Evolutionary conservation across 208 protist species (phyloP).

Genomic region (Wallacemonas rigidus): DNA sequence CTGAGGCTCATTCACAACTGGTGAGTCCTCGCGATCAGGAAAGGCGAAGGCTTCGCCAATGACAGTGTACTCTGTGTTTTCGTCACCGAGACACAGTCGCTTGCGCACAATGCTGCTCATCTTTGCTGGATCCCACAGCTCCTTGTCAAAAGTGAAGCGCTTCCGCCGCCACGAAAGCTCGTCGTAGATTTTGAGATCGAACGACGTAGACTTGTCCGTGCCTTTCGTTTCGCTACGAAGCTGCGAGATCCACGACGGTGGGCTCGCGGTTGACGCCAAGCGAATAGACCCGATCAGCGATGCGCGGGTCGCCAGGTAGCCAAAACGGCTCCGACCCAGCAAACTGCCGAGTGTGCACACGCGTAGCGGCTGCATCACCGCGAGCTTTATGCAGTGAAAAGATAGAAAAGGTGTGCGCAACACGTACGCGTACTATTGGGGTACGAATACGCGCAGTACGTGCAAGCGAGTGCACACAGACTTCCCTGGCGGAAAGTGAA

Average conservation of each 20-base stretch:
- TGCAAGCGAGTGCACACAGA: too few relatives aligned
- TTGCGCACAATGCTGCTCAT: conserved; percentile 85
- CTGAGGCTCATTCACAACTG: conserved; percentile 90
- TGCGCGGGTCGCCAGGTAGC: not conserved
- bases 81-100: conserved; percentile 78
- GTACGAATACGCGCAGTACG: too few relatives aligned
- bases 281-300: not conserved
- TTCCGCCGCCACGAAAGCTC: conserved; percentile 77
- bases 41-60: conserved; percentile 93
- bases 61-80: conserved; percentile 87
- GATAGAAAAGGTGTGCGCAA: too few relatives aligned
- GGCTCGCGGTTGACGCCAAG: conserved; percentile 5
- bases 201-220: conserved; percentile 74
- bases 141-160: conserved; percentile 83
- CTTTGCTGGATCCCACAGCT: conserved; percentile 71
- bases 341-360: not conserved
- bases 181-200: conserved; percentile 91
- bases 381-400: too few relatives aligned
- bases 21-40: conserved; percentile 87
- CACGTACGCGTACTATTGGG: too few relatives aligned
- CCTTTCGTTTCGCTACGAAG: conserved; percentile 72
- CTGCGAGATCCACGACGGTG: conserved; percentile 71
- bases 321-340: not conserved
- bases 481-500: too few relatives aligned
- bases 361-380: too few relatives aligned